Evolutionary conservation across 2,329 filamentous ascomycete genomes (phyloP).

Genomic region (Monosporascus sp.): DNA sequence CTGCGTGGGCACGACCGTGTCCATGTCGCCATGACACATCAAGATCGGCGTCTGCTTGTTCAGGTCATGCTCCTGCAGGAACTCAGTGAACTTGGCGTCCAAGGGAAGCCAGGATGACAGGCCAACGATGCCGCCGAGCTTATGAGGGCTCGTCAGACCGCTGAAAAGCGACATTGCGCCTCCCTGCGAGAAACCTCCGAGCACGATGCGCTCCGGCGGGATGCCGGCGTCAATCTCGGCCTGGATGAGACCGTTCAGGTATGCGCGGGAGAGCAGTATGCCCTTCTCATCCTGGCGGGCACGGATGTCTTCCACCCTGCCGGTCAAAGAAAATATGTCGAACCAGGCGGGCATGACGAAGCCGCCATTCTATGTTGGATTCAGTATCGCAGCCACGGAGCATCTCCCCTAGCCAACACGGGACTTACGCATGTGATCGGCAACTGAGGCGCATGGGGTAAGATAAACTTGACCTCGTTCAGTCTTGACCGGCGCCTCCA

Average conservation of each 20-base stretch:
- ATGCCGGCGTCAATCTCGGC: slow-evolving; percentile 78
- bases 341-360: slow-evolving; percentile 86
- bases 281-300: slow-evolving; percentile 57
- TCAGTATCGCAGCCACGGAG: background rate
- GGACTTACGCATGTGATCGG: slow-evolving; percentile 74
- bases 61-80: slow-evolving; percentile 48
- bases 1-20: slow-evolving; percentile 64
- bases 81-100: slow-evolving; percentile 54
- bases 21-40: slow-evolving; percentile 79
- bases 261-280: slow-evolving; percentile 65
- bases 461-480: slow-evolving; percentile 86
- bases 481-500: slow-evolving; percentile 77
- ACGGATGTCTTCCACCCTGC: slow-evolving; percentile 23
- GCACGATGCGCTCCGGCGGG: slow-evolving; percentile 72
- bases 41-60: slow-evolving; percentile 79
- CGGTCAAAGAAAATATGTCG: slow-evolving; percentile 49
- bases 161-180: slow-evolving; percentile 81
- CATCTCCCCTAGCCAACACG: background rate
- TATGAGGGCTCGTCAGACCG: slow-evolving; percentile 65
- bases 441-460: slow-evolving; percentile 84
- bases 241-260: slow-evolving; percentile 75
- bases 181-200: slow-evolving; percentile 83
- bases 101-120: slow-evolving; percentile 79
- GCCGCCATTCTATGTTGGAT: slow-evolving; percentile 58
- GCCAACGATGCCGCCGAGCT: slow-evolving; percentile 83